Evolutionary conservation across 345 rosid species (phyloP).

Genomic region (Citrus hindsii): DNA sequence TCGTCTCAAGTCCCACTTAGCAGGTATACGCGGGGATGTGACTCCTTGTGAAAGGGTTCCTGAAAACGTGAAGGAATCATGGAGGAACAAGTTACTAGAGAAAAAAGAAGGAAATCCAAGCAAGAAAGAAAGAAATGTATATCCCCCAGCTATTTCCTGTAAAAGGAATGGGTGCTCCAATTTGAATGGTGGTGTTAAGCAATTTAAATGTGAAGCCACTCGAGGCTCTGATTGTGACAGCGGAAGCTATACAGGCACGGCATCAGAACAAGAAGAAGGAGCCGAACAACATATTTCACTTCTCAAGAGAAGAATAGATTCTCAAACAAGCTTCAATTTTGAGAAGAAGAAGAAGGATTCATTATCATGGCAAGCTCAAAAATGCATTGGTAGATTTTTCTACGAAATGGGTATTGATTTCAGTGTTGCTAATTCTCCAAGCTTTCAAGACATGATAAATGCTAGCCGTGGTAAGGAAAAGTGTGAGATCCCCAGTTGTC

Average conservation of each 20-base stretch:
- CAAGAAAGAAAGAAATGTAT: slow-evolving; percentile 15
- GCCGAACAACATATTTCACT: slow-evolving; percentile 10
- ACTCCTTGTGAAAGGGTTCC: slow-evolving; percentile 42
- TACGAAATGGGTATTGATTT: slow-evolving; percentile 43
- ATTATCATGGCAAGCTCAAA: slow-evolving; percentile 19
- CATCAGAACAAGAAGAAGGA: slow-evolving; percentile 3
- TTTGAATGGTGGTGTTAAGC: background rate
- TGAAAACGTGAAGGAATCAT: slow-evolving; percentile 24
- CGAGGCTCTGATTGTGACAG: background rate
- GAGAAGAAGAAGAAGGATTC: slow-evolving; percentile 9
- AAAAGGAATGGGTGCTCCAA: slow-evolving; percentile 17
- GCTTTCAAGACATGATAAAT: slow-evolving; percentile 38
- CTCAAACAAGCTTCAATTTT: background rate
- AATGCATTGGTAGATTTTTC: slow-evolving; percentile 37
- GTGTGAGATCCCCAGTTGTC: slow-evolving; percentile 24
- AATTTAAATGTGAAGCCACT: background rate
- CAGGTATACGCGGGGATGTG: slow-evolving; percentile 39
- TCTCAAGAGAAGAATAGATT: background rate
- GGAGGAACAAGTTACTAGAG: slow-evolving; percentile 15
- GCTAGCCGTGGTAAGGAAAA: background rate
- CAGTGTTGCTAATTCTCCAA: slow-evolving; percentile 31
- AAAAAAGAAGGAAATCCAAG: background rate
- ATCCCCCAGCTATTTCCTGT: slow-evolving; percentile 16
- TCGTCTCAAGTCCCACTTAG: slow-evolving; percentile 52
- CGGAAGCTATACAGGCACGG: background rate